These are phyloP conservation scores for Peronospora destructor DNA, from an alignment of 352 stramenopile species.

Conservation along the genomic window DNA sequence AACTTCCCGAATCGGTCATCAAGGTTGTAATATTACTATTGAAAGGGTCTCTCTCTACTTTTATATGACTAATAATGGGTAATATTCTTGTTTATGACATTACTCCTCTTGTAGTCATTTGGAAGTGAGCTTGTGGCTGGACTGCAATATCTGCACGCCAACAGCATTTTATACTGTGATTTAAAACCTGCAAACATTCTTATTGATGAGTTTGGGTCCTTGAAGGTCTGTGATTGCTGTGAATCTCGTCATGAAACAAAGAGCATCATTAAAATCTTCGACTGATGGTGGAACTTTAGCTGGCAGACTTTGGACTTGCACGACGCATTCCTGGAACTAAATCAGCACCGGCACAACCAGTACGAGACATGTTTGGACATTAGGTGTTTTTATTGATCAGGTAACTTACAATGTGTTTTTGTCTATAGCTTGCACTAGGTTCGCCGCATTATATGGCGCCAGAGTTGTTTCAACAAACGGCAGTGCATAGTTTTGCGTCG, in stretches of 20 bases:
- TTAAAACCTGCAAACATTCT: conserved; percentile 88
- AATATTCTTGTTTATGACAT: background rate
- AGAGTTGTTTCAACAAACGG: conserved; percentile 82
- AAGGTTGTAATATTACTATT: conserved; percentile 30
- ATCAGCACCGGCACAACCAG: conserved; percentile 21
- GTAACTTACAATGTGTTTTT: background rate
- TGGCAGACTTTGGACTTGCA: conserved; percentile 87
- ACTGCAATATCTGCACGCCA: conserved; percentile 84
- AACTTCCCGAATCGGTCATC: conserved; percentile 71
- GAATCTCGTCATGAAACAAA: background rate
- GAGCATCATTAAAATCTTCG: background rate
- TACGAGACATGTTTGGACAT: conserved; percentile 17
- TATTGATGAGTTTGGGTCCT: conserved; percentile 89
- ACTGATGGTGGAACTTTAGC: conserved; percentile 21
- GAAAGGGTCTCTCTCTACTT: no score
- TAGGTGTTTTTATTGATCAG: background rate
- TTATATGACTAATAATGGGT: no score
- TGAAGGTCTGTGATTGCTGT: conserved; percentile 51
- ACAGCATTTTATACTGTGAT: conserved; percentile 88
- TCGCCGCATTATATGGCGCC: conserved; percentile 90
- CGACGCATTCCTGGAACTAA: conserved; percentile 67
- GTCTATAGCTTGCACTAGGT: conserved; percentile 49
- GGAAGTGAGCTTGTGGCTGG: conserved; percentile 67
- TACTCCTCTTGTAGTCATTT: conserved; percentile 39
- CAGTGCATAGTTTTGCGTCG: conserved; percentile 85